Evolutionary conservation across 140 eudicot genomes (phyloP), one percentile per base, ranked within the genome.

Genomic region (Ambrosia hybrid): DNA sequence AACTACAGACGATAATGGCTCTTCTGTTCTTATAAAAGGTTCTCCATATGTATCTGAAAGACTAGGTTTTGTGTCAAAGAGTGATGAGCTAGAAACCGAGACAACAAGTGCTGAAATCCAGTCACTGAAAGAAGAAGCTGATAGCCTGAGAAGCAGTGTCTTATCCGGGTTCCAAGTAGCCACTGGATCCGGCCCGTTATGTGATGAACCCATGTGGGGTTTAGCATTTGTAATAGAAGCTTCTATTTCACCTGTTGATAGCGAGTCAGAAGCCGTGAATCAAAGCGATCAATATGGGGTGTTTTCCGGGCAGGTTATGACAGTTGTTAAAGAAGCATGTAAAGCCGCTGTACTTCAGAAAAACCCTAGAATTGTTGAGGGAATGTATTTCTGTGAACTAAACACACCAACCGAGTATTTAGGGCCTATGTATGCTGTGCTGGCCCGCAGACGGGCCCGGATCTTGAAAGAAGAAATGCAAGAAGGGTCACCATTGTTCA

Each of bases 151-250:
- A 57, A 93, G 89, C 80, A 87, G 96, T 74, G 89, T 93, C 26
- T 67, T 93, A 60, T 93, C 98, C 10, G 98, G 98, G 58, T 93
- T 93, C 74, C 98, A 93, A 75, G 80, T 93, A 13, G 98, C 98
- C 15, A 87, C 98, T 5, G 85, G 96, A 67, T 76, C 96, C 52
- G 98, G 98, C 34, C 97, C 97, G n/a, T 79, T 93, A 64, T 93
- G 98, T 64, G 97, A 93, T 49, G 98, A 93, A 78, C 97, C 98
- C 14, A 82, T 93, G 97, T 93, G 98, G 98, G 98, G 98, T 48
- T 84, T 93, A 80, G 97, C 89, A 0, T 93, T 93, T 73, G 77
- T 86, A 6, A 73, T 93, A 17, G 96, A 93, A 83, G 96, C 96
- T 74, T 70, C 71, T 2, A 57, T 93, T 68, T 79, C 78, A 21